phyloP scores from a whole-genome alignment of 495 filamentous ascomycete genomes.

The Amorphotheca resinae region DNA sequence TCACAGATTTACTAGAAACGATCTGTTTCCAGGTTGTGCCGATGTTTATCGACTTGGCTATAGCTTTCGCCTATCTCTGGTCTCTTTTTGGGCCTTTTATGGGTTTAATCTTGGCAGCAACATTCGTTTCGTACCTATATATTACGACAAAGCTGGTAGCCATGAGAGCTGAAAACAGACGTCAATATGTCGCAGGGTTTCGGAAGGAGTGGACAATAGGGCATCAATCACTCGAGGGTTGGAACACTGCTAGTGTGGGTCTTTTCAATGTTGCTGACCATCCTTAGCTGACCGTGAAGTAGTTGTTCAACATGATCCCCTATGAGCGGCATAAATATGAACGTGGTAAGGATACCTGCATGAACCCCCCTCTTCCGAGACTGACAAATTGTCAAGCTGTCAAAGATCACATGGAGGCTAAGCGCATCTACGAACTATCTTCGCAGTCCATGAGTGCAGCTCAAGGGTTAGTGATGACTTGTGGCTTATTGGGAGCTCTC shows the following conservation, averaged over 20 bases:
- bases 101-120: conserved; percentile 53
- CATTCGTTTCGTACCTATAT: conserved; percentile 50
- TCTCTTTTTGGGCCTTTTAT: conserved; percentile 61
- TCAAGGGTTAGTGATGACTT: conserved; percentile 40
- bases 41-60: conserved; percentile 55
- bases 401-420: conserved; percentile 17
- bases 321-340: conserved; percentile 53
- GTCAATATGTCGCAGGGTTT: conserved; percentile 20
- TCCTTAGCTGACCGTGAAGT: not conserved
- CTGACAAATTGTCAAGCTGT: conserved; percentile 14
- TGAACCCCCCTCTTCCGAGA: too few relatives aligned
- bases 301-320: conserved; percentile 47
- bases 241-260: conserved; percentile 20
- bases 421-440: conserved; percentile 16
- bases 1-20: conserved; percentile 52
- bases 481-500: conserved; percentile 49
- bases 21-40: conserved; percentile 56
- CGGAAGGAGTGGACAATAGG: conserved; percentile 20
- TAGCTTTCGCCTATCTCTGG: conserved; percentile 59
- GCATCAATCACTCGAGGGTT: conserved; percentile 16
- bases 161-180: conserved; percentile 30
- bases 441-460: conserved; percentile 25
- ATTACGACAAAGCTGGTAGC: conserved; percentile 39
- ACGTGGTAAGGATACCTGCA: conserved; percentile 25
- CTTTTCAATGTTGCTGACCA: not conserved